Percentiles rank a stretch among this genome's conserved stretches.
phyloP scores from a whole-genome alignment of 1,139 yeast genomes.

The Magnusiomyces clavatus region DNA sequence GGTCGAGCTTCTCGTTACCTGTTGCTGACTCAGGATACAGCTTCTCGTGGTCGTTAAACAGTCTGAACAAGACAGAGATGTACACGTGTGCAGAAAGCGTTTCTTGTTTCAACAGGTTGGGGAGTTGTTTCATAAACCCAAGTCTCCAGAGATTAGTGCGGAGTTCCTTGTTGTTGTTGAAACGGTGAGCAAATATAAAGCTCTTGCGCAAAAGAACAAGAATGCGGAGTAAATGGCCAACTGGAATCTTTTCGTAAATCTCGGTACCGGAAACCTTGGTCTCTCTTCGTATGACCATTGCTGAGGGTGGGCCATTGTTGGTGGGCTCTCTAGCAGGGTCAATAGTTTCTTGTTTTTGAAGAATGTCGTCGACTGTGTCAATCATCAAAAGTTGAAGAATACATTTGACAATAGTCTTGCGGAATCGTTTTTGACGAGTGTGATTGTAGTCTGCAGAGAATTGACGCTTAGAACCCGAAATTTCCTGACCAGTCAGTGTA shows the following conservation, averaged over 20 bases:
- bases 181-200: conserved; percentile 73
- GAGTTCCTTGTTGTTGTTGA: conserved; percentile 82
- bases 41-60: conserved; percentile 61
- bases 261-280: conserved; percentile 18
- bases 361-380: conserved; percentile 74
- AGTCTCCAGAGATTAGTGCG: conserved; percentile 84
- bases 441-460: conserved; percentile 8
- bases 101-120: conserved; percentile 87
- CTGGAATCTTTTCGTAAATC: conserved; percentile 66
- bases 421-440: conserved; percentile 38
- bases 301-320: conserved; percentile 6
- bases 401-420: conserved; percentile 83
- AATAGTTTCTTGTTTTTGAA: conserved; percentile 46
- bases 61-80: conserved; percentile 68
- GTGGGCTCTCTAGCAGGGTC: not conserved
- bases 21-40: conserved; percentile 15
- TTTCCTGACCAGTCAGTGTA: not conserved
- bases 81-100: conserved; percentile 84
- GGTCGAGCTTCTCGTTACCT: conserved; percentile 10
- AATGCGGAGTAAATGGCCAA: conserved; percentile 49
- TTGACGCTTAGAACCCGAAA: conserved; percentile 4
- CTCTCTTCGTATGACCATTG: conserved; percentile 1
- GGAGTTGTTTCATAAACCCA: conserved; percentile 86
- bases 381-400: conserved; percentile 84
- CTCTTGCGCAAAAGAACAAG: conserved; percentile 57